phyloP scores from a whole-genome alignment of 192 early-diverging fungal genomes.

The Backusella macrospora region DNA sequence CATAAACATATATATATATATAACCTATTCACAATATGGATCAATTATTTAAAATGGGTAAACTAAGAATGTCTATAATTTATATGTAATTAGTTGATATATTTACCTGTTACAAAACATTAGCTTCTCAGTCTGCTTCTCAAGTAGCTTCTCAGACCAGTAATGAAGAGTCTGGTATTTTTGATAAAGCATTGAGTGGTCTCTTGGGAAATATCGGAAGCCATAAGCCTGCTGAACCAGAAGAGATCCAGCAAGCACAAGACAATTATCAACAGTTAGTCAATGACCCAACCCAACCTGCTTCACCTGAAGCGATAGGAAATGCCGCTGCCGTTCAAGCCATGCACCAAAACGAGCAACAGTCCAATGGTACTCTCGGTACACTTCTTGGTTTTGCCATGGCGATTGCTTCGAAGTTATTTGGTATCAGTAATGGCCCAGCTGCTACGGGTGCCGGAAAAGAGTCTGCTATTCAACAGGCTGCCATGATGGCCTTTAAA shows the following conservation, averaged over 20 bases:
- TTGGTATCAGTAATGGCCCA: constrained; percentile 15
- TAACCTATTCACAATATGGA: not conserved
- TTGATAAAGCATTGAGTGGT: constrained; percentile 15
- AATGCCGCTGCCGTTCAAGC: constrained; percentile 41
- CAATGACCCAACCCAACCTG: constrained; percentile 2
- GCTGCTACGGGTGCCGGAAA: constrained; percentile 23
- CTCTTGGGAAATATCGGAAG: constrained; percentile 15
- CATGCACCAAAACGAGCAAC: constrained; percentile 19
- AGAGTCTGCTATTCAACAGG: constrained; percentile 22
- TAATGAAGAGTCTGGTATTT: constrained; percentile 27
- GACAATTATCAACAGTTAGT: constrained; percentile 27
- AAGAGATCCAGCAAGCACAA: constrained; percentile 27
- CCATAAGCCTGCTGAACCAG: constrained; percentile 14
- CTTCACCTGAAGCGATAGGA: constrained; percentile 30
- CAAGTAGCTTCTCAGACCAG: not conserved
- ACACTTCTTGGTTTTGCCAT: constrained; percentile 38
- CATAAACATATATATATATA: not conserved
- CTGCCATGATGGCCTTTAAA: constrained; percentile 41
- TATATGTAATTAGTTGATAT: not conserved
- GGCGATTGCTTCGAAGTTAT: constrained; percentile 36
- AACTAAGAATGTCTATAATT: not conserved
- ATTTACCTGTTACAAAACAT: not conserved
- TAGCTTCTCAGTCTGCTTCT: constrained; percentile 12
- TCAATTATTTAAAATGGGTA: not conserved
- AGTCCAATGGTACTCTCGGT: constrained; percentile 14